phyloP scores from a whole-genome alignment of 129 eudicot species.

The Flaveria brownii region DNA sequence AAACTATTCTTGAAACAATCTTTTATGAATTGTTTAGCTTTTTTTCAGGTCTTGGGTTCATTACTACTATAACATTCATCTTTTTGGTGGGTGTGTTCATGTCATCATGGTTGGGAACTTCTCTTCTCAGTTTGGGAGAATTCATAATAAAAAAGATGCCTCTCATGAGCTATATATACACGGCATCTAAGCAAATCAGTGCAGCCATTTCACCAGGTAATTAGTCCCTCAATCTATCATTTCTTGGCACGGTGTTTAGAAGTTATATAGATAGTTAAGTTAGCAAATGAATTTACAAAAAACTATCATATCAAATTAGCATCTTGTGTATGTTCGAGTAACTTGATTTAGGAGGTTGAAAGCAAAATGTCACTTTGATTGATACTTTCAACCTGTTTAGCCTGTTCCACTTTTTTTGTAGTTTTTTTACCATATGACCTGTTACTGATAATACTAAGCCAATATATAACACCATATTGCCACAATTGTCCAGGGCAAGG shows the following conservation, averaged over 20 bases:
- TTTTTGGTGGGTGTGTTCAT: constrained; percentile 74
- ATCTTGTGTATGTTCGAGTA: no score
- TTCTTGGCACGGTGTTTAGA: not conserved
- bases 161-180: constrained; percentile 65
- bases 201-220: constrained; percentile 81
- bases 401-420: not conserved
- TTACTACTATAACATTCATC: constrained; percentile 67
- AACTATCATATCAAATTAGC: no score
- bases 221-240: not conserved
- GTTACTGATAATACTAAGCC: not conserved
- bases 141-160: constrained; percentile 77
- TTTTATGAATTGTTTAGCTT: constrained; percentile 1
- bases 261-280: not conserved
- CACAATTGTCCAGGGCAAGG: constrained; percentile 48
- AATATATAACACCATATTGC: not conserved
- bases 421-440: not conserved
- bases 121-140: constrained; percentile 67
- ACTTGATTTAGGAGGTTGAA: not conserved
- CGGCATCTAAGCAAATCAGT: constrained; percentile 80
- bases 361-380: not conserved
- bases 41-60: constrained; percentile 68
- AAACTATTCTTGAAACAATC: constrained; percentile 11
- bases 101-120: constrained; percentile 84
- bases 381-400: not conserved
- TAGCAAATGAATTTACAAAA: no score